Base-by-base conservation (phyloP, 1,284 basidiomycete species). In the Lentinula novae-zelandiae region DNA sequence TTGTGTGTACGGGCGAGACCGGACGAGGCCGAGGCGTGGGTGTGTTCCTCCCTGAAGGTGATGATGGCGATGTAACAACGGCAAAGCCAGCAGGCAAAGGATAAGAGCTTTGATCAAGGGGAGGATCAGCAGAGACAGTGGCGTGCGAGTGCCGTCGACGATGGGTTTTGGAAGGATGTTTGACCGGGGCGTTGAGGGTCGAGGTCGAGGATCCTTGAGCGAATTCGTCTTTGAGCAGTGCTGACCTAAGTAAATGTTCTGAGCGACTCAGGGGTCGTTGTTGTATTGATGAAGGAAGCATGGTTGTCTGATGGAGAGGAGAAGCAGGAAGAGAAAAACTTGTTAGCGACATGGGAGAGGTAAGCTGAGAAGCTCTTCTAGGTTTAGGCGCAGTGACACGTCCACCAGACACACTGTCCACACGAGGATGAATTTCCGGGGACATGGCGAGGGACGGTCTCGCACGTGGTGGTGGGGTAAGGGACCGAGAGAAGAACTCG, bases 171-270 rank as follows among this genome's bases (percentile, higher is more conserved):
- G 50, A 5, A 31, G 5, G 22, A 31, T 6, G 12, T 12, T 53
- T 59, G 34, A 15, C 20, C 15, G 39, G 8, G 17, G 39, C 20
- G 27, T 46, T 22, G n/a, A 17, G 20, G 8, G 44, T 10, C 13
- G 40, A 15, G 15, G 44, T 9, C 17, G 46, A 10, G 22, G 27
- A 33, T 5, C 20, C 38, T 9, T n/a, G n/a, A 17, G 34, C 12
- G n/a, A 48, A 33, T 36, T 57, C 34, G 31, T 58, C 57, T 17
- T 40, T 58, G 20, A 54, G 36, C 58, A 53, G 56, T 22, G 58
- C 40, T 48, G 58, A 53, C 51, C 58, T 22, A n/a, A 59, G 33
- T 40, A 59, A 31, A 40, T 42, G 38, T 31, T 59, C 58, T 34
- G 58, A 59, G 27, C 58, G 49, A 44, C n/a, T 42, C 8, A 51